A percentile compares a stretch with the other conserved stretches of the same genome.
phyloP scores from a whole-genome alignment of 1,139 yeast genomes.

The Scheffersomyces lignicola region DNA sequence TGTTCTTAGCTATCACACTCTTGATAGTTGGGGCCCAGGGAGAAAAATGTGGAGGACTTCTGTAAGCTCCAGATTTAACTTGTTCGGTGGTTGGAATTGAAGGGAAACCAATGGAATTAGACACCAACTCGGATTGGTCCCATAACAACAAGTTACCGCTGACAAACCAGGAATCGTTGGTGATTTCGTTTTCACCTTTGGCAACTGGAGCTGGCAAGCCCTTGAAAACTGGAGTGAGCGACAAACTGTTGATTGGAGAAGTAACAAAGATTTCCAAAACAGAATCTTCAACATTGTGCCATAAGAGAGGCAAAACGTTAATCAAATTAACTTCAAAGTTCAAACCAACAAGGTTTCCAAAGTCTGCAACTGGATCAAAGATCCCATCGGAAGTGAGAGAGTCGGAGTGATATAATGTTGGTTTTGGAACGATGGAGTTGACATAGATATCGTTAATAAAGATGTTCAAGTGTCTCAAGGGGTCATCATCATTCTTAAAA shows the following conservation, averaged over 20 bases:
- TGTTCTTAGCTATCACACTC: slow-evolving; percentile 14
- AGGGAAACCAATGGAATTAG: slow-evolving; percentile 11
- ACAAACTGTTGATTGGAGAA: slow-evolving; percentile 6
- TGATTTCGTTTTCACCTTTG: slow-evolving; percentile 10
- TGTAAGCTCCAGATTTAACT: slow-evolving; percentile 13
- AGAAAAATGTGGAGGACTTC: slow-evolving; percentile 16
- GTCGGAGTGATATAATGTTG: slow-evolving; percentile 26
- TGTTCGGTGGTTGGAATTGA: slow-evolving; percentile 10
- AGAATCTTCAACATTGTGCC: slow-evolving; percentile 25
- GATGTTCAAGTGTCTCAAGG: slow-evolving; percentile 26
- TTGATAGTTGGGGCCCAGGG: slow-evolving; percentile 17
- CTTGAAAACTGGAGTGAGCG: slow-evolving; percentile 4
- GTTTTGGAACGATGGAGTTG: slow-evolving; percentile 25
- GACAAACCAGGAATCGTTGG: slow-evolving; percentile 15
- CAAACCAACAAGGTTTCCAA: slow-evolving; percentile 26
- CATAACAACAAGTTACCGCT: slow-evolving; percentile 18
- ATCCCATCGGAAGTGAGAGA: slow-evolving; percentile 15
- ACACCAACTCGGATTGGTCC: slow-evolving; percentile 13
- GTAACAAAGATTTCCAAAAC: slow-evolving; percentile 19
- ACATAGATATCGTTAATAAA: slow-evolving; percentile 21
- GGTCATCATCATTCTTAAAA: slow-evolving; percentile 20
- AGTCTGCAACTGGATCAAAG: slow-evolving; percentile 26
- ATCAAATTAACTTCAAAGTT: slow-evolving; percentile 27
- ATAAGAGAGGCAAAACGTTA: slow-evolving; percentile 26
- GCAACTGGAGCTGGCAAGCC: slow-evolving; percentile 13